Evolutionary conservation across 139 green algal species (phyloP), one percentile per base, ranked within the genome.

Genomic region (Parachlorella kessleri): DNA sequence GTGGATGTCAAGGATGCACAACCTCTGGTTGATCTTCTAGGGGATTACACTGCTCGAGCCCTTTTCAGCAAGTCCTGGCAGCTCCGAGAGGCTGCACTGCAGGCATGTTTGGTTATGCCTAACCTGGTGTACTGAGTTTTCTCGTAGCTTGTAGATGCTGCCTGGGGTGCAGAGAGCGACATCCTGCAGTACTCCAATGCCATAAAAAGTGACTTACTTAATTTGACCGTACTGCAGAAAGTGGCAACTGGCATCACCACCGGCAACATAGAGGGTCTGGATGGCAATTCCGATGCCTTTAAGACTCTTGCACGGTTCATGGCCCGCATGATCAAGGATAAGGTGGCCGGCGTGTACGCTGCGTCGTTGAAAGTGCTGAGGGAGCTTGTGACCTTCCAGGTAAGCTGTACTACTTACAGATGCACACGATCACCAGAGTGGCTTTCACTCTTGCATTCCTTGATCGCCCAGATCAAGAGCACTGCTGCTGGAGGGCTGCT

Each of bases 41-140:
- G 92, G 1, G 90, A 95, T 73, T 96, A 94, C 79, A 74, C 90
- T 4, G 90, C 88, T 10, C 84, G 86, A 14, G 90, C 87, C 42
- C 76, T 92, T 38, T 95, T 88, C 88, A 91, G 81, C 74, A 89
- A 90, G 38, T 92, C 89, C 71, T 98, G 94, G 94, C 90, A 97
- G 87, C 90, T 97, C 72, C 79, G 94, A 3, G 94, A 97, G n/a
- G 93, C 92, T 5, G 92, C 88, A 1, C 66, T 93, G 64, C 36
- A 70, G 30, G 63, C 33, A 33, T n/a, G n/a, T n/a, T n/a, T n/a
- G n/a, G n/a, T n/a, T n/a, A n/a, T n/a, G n/a, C n/a, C n/a, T n/a
- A n/a, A n/a, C n/a, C n/a, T n/a, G n/a, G n/a, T n/a, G n/a, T n/a
- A n/a, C n/a, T n/a, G n/a, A n/a, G n/a, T n/a, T n/a, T n/a, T n/a